Evolutionary conservation across 176 grass and related monocot species (phyloP), one percentile per base, ranked within the genome.

Genomic region (Secale cereale): DNA sequence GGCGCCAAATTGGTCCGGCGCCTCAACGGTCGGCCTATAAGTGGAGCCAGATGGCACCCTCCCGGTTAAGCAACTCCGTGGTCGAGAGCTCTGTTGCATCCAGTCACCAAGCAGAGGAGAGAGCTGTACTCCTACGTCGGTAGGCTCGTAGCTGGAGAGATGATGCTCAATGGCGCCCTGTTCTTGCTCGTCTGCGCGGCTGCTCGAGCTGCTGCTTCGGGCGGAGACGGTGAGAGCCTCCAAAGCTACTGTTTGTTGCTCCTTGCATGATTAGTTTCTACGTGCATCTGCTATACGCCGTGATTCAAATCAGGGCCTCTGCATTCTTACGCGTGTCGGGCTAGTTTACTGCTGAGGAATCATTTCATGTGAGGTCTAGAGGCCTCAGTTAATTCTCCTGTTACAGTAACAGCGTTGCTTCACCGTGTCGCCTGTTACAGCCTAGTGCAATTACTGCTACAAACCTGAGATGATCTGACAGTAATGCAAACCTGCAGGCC

Each of bases 221-320:
- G 23, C 32, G 57, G 66, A 22, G 67, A 89, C 17, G 82, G 87
- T 85, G 59, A 83, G 87, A 67, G 19, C 31, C 16, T 19, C 77
- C 19, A 40, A 59, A 32, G 59, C 74, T 72, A 10, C 17, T 64
- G 22, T 22, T 80, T 64, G 29, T 28, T 80, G 19, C 30, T 40
- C 31, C 22, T 35, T 70, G 66, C 23, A 39, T 78, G 32, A 12
- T 12, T 41, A 40, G 40, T 12, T 41, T 41, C 8, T 41, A 41
- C 40, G 40, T 41, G 11, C 10, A 7, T 8, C 36, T 37, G 36
- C 7, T 7, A 9, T 37, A 37, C 36, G n/a, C 8, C 8, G 36
- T 37, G 8, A 9, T 37, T 37, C 36, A 37, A 8, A 37, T 1
- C 36, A 37, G 36, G 36, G 5, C 6, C 36, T 37, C 36, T 37